These are phyloP conservation scores for Strobilomyces dryophilus DNA, from an alignment of 768 basidiomycete species.

Conservation along the genomic window DNA sequence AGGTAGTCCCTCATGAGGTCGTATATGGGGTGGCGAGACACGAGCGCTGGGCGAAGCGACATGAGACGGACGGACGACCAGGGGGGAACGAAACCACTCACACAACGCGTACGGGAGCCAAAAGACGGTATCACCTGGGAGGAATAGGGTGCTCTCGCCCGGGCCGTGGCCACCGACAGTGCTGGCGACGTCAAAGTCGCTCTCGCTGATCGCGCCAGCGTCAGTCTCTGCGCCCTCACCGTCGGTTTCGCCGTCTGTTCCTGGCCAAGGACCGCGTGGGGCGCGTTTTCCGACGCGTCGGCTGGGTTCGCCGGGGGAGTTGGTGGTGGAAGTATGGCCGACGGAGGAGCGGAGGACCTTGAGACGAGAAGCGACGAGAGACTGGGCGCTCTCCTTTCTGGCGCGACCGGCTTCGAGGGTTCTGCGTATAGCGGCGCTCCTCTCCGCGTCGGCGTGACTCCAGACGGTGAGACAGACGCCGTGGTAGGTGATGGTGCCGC, in stretches of 20 bases:
- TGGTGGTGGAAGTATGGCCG: conserved; percentile 38
- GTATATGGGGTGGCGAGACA: conserved; percentile 91
- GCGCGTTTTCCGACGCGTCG: conserved; percentile 57
- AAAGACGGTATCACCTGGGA: conserved; percentile 87
- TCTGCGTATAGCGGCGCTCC: conserved; percentile 77
- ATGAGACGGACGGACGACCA: conserved; percentile 7
- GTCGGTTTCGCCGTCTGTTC: conserved; percentile 66
- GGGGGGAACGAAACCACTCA: conserved; percentile 36
- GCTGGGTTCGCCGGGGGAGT: conserved; percentile 47
- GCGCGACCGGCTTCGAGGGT: conserved; percentile 76
- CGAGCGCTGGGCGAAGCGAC: conserved; percentile 52
- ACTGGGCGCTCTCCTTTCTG: conserved; percentile 78
- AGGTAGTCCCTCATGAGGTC: conserved; percentile 94
- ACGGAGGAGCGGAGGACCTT: conserved; percentile 58
- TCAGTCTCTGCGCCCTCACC: conserved; percentile 69
- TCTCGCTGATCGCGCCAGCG: conserved; percentile 74
- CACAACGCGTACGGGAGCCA: conserved; percentile 94
- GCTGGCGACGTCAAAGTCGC: conserved; percentile 81
- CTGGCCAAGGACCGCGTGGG: conserved; percentile 69
- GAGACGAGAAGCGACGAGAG: conserved; percentile 61
- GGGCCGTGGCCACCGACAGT: conserved; percentile 71
- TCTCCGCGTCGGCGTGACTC: conserved; percentile 91
- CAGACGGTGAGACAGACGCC: conserved; percentile 93
- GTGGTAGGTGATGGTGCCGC: conserved; percentile 62
- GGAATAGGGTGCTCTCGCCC: conserved; percentile 84